A percentile compares a stretch with the other conserved stretches of the same genome.
phyloP scores from a whole-genome alignment of 495 filamentous ascomycete genomes.

The Penicillium fimorum region DNA sequence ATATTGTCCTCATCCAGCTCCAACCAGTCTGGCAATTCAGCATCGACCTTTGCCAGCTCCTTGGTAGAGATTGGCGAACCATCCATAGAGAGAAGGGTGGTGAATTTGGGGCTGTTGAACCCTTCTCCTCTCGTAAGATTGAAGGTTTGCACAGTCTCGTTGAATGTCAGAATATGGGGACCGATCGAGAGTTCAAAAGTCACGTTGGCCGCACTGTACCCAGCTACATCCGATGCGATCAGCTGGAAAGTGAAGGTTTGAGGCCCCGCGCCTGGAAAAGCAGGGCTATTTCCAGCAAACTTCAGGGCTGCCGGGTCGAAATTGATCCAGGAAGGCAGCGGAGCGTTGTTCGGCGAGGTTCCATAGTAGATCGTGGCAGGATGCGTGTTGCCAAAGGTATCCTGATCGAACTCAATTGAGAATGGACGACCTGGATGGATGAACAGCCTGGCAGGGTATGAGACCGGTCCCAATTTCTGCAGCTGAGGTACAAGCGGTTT shows the following conservation, averaged over 20 bases:
- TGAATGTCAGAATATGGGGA: constrained; percentile 63
- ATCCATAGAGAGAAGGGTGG: constrained; percentile 59
- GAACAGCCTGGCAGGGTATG: constrained; percentile 45
- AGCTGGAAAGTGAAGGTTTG: constrained; percentile 71
- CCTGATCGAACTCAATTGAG: constrained; percentile 45
- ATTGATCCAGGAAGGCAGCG: constrained; percentile 81
- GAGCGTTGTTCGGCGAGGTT: constrained; percentile 71
- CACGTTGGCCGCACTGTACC: constrained; percentile 66
- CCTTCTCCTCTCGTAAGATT: constrained; percentile 56
- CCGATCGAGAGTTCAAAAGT: constrained; percentile 70
- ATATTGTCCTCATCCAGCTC: constrained; percentile 62
- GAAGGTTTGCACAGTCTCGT: constrained; percentile 53
- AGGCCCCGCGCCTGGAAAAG: constrained; percentile 62
- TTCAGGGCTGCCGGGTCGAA: constrained; percentile 65
- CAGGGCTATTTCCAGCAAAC: constrained; percentile 74
- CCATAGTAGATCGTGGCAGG: constrained; percentile 68
- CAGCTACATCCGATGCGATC: constrained; percentile 76
- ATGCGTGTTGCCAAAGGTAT: constrained; percentile 48
- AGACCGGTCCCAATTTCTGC: constrained; percentile 42
- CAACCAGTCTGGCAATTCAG: constrained; percentile 66
- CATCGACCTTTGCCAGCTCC: constrained; percentile 49
- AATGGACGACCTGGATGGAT: constrained; percentile 47
- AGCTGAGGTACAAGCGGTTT: constrained; percentile 50
- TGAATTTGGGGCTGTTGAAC: constrained; percentile 56
- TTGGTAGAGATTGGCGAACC: constrained; percentile 46